phyloP scores from a whole-genome alignment of 2,329 filamentous ascomycete genomes.

The Laburnicola sp. region DNA sequence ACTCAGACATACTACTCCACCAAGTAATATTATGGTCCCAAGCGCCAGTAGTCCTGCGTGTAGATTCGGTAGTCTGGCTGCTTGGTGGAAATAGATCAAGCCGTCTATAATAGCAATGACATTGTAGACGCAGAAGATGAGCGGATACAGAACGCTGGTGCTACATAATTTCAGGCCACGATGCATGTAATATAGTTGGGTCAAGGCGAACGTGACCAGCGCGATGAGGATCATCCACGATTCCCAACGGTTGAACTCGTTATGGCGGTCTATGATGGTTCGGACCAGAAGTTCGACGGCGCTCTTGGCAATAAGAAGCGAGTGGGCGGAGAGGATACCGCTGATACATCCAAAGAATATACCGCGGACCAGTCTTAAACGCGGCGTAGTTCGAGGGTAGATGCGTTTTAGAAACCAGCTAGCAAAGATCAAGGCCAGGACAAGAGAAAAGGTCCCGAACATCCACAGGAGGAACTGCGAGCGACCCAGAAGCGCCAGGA shows the following conservation, averaged over 20 bases:
- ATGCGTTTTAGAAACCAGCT: slow-evolving; percentile 44
- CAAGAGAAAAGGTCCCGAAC: slow-evolving; percentile 73
- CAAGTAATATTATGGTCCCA: slow-evolving; percentile 82
- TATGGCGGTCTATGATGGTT: slow-evolving; percentile 81
- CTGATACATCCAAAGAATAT: slow-evolving; percentile 85
- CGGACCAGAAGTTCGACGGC: slow-evolving; percentile 91
- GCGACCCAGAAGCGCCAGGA: slow-evolving; percentile 73
- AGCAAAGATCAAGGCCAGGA: slow-evolving; percentile 65
- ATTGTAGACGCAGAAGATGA: slow-evolving; percentile 99
- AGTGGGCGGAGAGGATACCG: slow-evolving; percentile 91
- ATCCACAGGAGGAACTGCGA: slow-evolving; percentile 87
- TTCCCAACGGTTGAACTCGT: slow-evolving; percentile 94
- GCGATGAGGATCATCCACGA: slow-evolving; percentile 88
- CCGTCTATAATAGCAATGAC: slow-evolving; percentile 97
- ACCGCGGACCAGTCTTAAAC: slow-evolving; percentile 75
- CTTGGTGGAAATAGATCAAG: slow-evolving; percentile 94
- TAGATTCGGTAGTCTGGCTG: slow-evolving; percentile 72
- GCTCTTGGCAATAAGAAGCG: slow-evolving; percentile 89
- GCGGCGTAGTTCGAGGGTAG: slow-evolving; percentile 55
- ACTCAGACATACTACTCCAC: slow-evolving; percentile 86
- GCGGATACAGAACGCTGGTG: slow-evolving; percentile 91
- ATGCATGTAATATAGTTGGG: slow-evolving; percentile 93
- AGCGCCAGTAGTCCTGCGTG: slow-evolving; percentile 81
- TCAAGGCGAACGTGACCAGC: slow-evolving; percentile 78
- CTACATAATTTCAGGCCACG: slow-evolving; percentile 91